Base-by-base conservation (phyloP, 23 red algal species). In the Pyropia yezoensis region DNA sequence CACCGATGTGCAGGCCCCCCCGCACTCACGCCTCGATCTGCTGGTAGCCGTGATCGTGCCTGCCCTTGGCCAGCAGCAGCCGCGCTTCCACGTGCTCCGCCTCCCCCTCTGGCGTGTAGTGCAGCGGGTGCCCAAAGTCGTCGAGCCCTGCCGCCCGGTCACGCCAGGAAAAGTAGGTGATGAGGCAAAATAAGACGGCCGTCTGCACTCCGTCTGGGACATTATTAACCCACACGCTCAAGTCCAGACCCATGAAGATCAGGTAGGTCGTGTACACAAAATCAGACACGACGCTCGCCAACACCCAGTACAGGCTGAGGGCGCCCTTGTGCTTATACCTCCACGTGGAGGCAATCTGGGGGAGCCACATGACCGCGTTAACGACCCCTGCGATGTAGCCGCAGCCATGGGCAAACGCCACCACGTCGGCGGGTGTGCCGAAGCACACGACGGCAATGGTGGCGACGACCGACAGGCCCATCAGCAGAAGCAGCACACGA, bases 331-430 rank as follows among this genome's bases (percentile, higher is more conserved):
- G 88, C 13, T 74, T 74, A 54, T 70, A 91, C 0, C 71, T 45
- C n/a, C 25, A 67, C 12, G 88, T 91, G 27, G 77, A 64, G 20
- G 57, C 45, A 57, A 91, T 91, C 57, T 91, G 88, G 29, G 88
- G 88, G 27, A 84, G 71, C 88, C 88, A 91, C 88, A 91, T 91
- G 18, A 91, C 59, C 27, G 77, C 79, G 52, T 82, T 83, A 18
- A 91, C 25, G 3, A 72, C 49, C 7, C 78, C 78, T 7, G 78
- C 33, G 21, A 78, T 14, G 18, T 79, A 49, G 53, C 88, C 88
- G 62, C 78, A 91, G 52, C 21, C 52, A n/a, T 91, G 62, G 0
- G 88, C 88, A 70, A 77, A 84, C 0, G 59, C 17, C 30, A 19
- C 61, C 26, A 71, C 24, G 39, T 47, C 39, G 11, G 69, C 18